Conservation (phyloP, 2,329 filamentous ascomycete species). For the Penicillium sp. region DNA sequence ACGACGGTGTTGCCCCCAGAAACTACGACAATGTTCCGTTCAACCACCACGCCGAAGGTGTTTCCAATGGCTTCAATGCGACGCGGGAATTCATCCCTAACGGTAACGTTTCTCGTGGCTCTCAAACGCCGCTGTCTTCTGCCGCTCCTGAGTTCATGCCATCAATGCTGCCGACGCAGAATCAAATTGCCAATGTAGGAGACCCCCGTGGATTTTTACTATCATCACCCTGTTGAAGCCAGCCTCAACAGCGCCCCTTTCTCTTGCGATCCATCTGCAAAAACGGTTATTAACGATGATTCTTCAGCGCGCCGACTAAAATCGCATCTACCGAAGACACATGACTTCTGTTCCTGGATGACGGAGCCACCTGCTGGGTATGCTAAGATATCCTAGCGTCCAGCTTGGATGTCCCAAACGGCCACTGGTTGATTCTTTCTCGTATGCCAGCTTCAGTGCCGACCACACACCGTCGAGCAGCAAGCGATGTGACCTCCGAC, state of each 20-base stretch:
- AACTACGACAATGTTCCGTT: constrained; percentile 42
- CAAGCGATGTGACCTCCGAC: neutral
- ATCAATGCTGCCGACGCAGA: constrained; percentile 29
- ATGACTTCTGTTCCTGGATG: constrained; percentile 28
- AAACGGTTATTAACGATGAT: constrained; percentile 47
- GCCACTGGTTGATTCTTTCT: neutral
- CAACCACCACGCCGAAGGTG: constrained; percentile 29
- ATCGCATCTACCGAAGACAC: constrained; percentile 1
- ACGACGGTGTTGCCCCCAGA: constrained; percentile 60
- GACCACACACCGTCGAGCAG: neutral
- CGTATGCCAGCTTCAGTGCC: constrained; percentile 5
- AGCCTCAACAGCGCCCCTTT: constrained; percentile 38
- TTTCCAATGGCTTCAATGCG: constrained; percentile 31
- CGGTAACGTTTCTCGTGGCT: constrained; percentile 35
- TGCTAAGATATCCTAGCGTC: neutral
- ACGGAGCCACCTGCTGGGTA: constrained; percentile 32
- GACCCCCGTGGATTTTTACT: constrained; percentile 30
- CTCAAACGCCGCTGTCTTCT: constrained; percentile 59
- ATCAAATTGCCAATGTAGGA: constrained; percentile 40
- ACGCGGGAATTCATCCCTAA: constrained; percentile 37
- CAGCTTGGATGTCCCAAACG: neutral
- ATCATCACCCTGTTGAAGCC: constrained; percentile 50
- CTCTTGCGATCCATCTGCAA: constrained; percentile 51
- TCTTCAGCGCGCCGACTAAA: neutral
- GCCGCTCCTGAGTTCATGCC: constrained; percentile 63